Evolutionary conservation across 2,329 filamentous ascomycete genomes (phyloP).

Genomic region (Trichoderma cornu-damae): DNA sequence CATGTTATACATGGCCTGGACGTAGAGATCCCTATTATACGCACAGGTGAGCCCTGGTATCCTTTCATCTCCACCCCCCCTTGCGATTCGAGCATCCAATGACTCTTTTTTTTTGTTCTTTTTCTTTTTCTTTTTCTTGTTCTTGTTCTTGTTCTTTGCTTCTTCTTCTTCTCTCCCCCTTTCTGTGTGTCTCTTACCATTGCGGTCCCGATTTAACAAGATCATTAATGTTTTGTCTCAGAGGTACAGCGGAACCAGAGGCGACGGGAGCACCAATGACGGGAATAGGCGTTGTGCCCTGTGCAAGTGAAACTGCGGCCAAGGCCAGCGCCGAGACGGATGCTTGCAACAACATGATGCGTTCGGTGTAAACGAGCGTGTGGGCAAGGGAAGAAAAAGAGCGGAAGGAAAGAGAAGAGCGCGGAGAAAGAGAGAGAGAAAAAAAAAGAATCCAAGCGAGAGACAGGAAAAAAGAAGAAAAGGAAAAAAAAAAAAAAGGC

Average conservation of each 20-base stretch:
- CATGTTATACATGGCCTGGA: slow-evolving; percentile 42
- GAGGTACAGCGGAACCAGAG: slow-evolving; percentile 38
- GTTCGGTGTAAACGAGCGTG: slow-evolving; percentile 16
- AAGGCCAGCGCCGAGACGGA: slow-evolving; percentile 27
- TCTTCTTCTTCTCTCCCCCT: not conserved
- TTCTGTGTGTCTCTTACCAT: slow-evolving; percentile 34
- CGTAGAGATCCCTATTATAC: slow-evolving; percentile 43
- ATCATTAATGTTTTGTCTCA: slow-evolving; percentile 45
- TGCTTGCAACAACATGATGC: slow-evolving; percentile 23
- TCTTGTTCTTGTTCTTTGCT: not conserved
- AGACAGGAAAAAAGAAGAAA: not conserved
- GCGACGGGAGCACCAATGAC: slow-evolving; percentile 39
- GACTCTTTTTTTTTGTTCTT: not conserved
- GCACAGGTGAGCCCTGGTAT: slow-evolving; percentile 6
- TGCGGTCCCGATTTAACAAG: slow-evolving; percentile 38
- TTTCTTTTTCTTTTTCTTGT: not conserved
- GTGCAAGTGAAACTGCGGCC: slow-evolving; percentile 25
- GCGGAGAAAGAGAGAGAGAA: not conserved
- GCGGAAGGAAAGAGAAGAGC: not conserved
- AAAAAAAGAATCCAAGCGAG: slow-evolving; percentile 2
- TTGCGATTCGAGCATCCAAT: not conserved
- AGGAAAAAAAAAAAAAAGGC: not conserved
- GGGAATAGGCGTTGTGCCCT: slow-evolving; percentile 26
- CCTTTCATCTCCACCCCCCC: not conserved
- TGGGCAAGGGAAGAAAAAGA: not conserved